These are phyloP conservation scores for Endocarpon pusillum DNA, from an alignment of 495 filamentous ascomycete genomes.

Conservation along the genomic window DNA sequence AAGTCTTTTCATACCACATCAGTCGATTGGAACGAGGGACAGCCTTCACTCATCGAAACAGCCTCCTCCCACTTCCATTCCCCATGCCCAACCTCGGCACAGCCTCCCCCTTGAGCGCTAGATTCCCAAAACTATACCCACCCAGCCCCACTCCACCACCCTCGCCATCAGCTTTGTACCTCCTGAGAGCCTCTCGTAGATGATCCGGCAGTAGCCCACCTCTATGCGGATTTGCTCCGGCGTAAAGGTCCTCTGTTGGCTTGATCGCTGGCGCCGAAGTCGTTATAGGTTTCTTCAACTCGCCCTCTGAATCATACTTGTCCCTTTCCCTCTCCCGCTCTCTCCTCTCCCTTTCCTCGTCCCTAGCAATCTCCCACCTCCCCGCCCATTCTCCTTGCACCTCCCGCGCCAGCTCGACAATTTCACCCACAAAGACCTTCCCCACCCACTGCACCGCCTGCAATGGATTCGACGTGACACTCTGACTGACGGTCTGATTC, in stretches of 20 bases:
- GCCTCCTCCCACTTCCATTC: slow-evolving; percentile 34
- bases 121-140: slow-evolving; percentile 51
- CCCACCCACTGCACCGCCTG: slow-evolving; percentile 64
- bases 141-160: slow-evolving; percentile 57
- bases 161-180: slow-evolving; percentile 47
- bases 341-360: slow-evolving; percentile 20
- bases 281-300: slow-evolving; percentile 1
- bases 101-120: slow-evolving; percentile 44
- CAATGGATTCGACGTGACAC: slow-evolving; percentile 60
- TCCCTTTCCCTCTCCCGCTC: slow-evolving; percentile 25
- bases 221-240: slow-evolving; percentile 31
- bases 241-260: slow-evolving; percentile 14
- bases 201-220: slow-evolving; percentile 70
- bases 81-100: slow-evolving; percentile 37
- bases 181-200: slow-evolving; percentile 58
- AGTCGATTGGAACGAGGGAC: too few species aligned
- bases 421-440: slow-evolving; percentile 69
- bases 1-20: slow-evolving; percentile 2
- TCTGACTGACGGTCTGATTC: slow-evolving; percentile 81
- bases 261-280: slow-evolving; percentile 3
- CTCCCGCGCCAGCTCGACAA: slow-evolving; percentile 63
- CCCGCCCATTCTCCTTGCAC: slow-evolving; percentile 66
- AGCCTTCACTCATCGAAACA: slow-evolving; percentile 37
- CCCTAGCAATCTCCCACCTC: slow-evolving; percentile 26
- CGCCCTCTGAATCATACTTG: slow-evolving; percentile 4